Evolutionary conservation across 2,329 filamentous ascomycete genomes (phyloP).

Genomic region (Monilinia aucupariae): DNA sequence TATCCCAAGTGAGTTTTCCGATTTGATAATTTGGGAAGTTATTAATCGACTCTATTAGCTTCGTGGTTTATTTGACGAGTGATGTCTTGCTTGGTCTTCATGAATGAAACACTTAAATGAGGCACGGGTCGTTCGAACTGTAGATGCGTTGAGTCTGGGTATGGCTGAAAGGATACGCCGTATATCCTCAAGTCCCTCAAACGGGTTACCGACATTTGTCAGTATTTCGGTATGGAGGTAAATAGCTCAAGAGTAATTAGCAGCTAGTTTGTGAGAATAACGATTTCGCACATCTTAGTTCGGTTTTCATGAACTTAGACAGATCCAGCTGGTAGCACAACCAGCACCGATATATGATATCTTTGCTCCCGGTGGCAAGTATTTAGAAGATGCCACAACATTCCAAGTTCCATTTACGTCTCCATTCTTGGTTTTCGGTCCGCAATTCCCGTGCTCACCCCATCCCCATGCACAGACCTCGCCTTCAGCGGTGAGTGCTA

Average conservation of each 20-base stretch:
- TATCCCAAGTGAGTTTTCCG: conserved; percentile 58
- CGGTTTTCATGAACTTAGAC: conserved; percentile 24
- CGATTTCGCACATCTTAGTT: not conserved
- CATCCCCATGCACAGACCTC: conserved; percentile 85
- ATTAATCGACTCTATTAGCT: conserved; percentile 32
- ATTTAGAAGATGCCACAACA: conserved; percentile 54
- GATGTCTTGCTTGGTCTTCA: not conserved
- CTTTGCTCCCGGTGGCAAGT: conserved; percentile 45
- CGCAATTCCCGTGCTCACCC: conserved; percentile 97
- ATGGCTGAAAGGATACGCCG: not conserved
- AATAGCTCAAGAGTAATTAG: not conserved
- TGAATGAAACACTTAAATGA: not conserved
- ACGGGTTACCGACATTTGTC: not conserved
- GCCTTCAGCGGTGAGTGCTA: conserved; percentile 61
- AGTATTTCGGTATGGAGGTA: not conserved
- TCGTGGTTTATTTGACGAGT: conserved; percentile 34
- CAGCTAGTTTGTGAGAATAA: not conserved
- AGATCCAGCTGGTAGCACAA: conserved; percentile 84
- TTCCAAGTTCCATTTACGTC: conserved; percentile 68
- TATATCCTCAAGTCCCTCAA: not conserved
- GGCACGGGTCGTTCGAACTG: not conserved
- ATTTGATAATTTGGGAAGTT: conserved; percentile 16
- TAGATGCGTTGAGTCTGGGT: not conserved
- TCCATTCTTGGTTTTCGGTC: conserved; percentile 56
- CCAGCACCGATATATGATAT: conserved; percentile 70